phyloP scores from a whole-genome alignment of 495 filamentous ascomycete genomes.

The Lasiosphaeriaceae sp. region DNA sequence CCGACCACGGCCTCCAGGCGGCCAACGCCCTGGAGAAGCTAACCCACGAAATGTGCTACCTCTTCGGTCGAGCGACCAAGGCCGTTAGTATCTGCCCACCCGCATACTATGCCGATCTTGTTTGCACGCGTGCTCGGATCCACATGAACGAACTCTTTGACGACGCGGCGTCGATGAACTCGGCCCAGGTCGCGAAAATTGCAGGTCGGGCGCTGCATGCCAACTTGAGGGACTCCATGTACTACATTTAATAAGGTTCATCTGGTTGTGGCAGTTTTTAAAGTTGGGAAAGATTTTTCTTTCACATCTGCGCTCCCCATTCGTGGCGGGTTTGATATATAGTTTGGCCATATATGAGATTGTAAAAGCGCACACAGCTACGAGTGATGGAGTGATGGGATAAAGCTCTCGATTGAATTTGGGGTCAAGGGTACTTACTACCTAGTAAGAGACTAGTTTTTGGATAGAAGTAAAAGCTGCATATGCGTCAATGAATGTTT shows the following conservation, averaged over 20 bases:
- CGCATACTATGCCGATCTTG: slow-evolving; percentile 78
- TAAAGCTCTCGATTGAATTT: too few species aligned
- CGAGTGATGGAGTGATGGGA: too few species aligned
- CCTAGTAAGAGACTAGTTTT: too few species aligned
- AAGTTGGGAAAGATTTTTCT: neutral
- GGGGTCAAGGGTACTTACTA: too few species aligned
- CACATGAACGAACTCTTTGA: slow-evolving; percentile 61
- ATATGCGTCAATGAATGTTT: too few species aligned
- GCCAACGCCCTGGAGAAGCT: slow-evolving; percentile 60
- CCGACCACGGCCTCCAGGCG: slow-evolving; percentile 34
- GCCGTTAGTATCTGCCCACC: slow-evolving; percentile 76
- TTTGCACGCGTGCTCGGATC: slow-evolving; percentile 64
- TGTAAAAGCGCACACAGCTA: too few species aligned
- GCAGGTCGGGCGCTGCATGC: slow-evolving; percentile 33
- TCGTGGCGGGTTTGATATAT: too few species aligned
- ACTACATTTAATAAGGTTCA: slow-evolving; percentile 56
- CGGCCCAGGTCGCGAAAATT: neutral
- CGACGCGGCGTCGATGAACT: slow-evolving; percentile 14
- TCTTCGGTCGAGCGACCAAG: slow-evolving; percentile 76
- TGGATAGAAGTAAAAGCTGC: too few species aligned
- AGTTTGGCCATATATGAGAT: too few species aligned
- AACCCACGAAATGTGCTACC: slow-evolving; percentile 73
- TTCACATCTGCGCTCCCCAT: neutral
- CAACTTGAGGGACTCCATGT: slow-evolving; percentile 64
- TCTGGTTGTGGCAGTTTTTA: too few species aligned